Evolutionary conservation across 2,329 filamentous ascomycete genomes (phyloP), one percentile per base, ranked within the genome.

Genomic region (Pseudopithomyces maydicus): DNA sequence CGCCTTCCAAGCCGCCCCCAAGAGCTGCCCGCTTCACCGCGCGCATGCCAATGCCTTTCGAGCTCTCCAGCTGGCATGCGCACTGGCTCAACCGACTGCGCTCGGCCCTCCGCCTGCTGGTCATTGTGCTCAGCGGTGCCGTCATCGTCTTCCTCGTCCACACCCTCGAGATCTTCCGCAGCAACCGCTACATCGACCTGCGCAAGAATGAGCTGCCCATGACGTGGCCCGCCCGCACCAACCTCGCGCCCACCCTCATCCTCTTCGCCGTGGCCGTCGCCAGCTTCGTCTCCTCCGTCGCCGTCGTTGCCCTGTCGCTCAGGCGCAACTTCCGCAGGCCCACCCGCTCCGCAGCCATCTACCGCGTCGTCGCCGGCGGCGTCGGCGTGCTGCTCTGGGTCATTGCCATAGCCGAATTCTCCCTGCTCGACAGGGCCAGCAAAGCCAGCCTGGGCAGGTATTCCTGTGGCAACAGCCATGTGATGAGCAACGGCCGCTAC

Each of bases 361-460:
- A 73, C 55, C 72, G 73, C 54, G 67, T 76, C 29, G 61, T 74
- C 15, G 70, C 66, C 2, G 72, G 72, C 3, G 70, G 69, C 62
- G 68, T 72, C 29, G 68, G 67, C n/a, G 69, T 75, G 56, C 59
- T 74, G 20, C 58, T 73, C 42, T 76, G 73, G 73, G 62, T 59
- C 39, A 65, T 67, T 1, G 73, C 70, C 7, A 56, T 75, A 8
- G 63, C 69, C 6, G 68, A 69, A 15, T 76, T 70, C 64, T 64
- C 69, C n/a, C 56, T 74, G 52, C 61, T 76, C 8, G 67, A 75
- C 62, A 68, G 64, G 56, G 66, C 67, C n/a, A 74, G 69, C 65
- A 74, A 74, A 53, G 72, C 72, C 33, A 75, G 73, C 58, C 52
- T 76, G 55, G 71, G 68, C 19, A 68, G 68, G 10, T 76, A 75